phyloP scores from a whole-genome alignment of 78 protist species.

The Dictyostelium purpureum region DNA sequence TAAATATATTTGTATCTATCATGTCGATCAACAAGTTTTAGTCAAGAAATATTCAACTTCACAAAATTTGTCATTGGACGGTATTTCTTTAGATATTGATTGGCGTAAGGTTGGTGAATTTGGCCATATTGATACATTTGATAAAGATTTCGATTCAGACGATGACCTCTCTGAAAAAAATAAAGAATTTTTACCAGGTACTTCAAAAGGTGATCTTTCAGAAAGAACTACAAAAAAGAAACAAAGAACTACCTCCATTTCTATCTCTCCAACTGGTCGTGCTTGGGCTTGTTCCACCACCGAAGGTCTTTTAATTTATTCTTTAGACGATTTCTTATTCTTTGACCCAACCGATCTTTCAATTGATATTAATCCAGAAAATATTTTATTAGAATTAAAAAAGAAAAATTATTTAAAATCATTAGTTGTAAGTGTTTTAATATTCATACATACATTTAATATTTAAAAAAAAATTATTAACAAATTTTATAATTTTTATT shows the following conservation, averaged over 20 bases:
- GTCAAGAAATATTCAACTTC: constrained; percentile 70
- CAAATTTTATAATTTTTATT: background rate
- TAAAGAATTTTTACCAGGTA: constrained; percentile 83
- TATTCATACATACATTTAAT: background rate
- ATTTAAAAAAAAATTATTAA: background rate
- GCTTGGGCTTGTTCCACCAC: constrained; percentile 90
- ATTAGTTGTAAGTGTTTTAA: constrained; percentile 68
- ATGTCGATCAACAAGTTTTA: constrained; percentile 55
- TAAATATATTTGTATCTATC: constrained; percentile 93
- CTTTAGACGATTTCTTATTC: constrained; percentile 86
- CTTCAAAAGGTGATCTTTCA: constrained; percentile 65
- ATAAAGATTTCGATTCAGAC: constrained; percentile 74
- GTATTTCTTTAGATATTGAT: constrained; percentile 78
- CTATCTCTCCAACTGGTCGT: constrained; percentile 89
- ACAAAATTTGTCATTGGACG: constrained; percentile 84
- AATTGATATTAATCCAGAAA: constrained; percentile 87
- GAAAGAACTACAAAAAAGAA: constrained; percentile 33
- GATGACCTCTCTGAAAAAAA: constrained; percentile 37
- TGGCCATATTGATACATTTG: constrained; percentile 61
- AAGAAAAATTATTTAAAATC: constrained; percentile 70
- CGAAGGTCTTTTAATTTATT: constrained; percentile 93
- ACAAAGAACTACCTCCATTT: constrained; percentile 43
- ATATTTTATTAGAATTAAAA: constrained; percentile 13
- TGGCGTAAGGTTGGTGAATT: constrained; percentile 53
- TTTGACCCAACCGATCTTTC: constrained; percentile 95